phyloP scores from a whole-genome alignment of 768 basidiomycete species.

The Mycena maculata region DNA sequence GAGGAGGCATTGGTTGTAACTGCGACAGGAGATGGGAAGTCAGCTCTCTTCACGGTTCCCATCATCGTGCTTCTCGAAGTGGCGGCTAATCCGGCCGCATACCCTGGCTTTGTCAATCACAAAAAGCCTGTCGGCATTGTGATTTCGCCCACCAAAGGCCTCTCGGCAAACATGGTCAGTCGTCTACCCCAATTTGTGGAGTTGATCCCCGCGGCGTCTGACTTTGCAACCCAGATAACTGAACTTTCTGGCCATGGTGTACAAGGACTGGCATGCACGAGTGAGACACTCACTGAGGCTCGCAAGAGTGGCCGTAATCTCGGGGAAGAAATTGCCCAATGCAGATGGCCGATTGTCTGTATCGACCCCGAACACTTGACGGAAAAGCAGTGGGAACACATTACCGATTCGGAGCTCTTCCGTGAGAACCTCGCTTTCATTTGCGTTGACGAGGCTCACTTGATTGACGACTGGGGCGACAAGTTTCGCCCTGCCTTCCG shows the following conservation, averaged over 20 bases:
- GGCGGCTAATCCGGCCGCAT: background rate
- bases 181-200: no score
- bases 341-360: conserved; percentile 18
- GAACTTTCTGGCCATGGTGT: background rate
- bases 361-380: conserved; percentile 28
- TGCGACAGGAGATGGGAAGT: conserved; percentile 18
- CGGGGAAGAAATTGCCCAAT: conserved; percentile 13
- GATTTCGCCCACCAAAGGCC: conserved; percentile 7
- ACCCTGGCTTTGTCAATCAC: background rate
- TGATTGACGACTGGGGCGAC: conserved; percentile 26
- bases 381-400: no score
- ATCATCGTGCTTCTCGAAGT: conserved; percentile 10
- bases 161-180: background rate
- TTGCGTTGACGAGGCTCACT: conserved; percentile 24
- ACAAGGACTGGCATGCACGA: background rate
- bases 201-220: no score
- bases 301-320: no score
- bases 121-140: conserved; percentile 3
- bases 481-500: conserved; percentile 22
- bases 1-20: conserved; percentile 5
- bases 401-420: conserved; percentile 15
- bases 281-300: no score
- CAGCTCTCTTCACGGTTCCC: background rate
- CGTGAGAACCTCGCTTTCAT: conserved; percentile 15
- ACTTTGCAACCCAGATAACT: no score